Conservation (phyloP, 768 basidiomycete species). For the Collybia sordida region DNA sequence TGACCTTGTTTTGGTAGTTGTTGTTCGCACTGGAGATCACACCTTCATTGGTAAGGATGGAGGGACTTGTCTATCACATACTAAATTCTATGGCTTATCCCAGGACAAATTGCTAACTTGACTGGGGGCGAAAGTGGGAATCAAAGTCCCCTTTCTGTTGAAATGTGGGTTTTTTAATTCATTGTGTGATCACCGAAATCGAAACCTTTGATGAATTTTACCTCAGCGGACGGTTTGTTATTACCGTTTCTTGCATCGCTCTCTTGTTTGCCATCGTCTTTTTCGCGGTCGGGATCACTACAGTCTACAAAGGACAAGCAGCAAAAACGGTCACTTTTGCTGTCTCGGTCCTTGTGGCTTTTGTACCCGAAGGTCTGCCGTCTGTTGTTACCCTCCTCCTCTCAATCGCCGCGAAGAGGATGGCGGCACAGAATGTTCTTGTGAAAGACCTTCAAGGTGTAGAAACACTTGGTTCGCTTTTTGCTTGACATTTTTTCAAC, state of each 20-base stretch:
- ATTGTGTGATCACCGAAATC: neutral
- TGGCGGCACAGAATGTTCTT: conserved; percentile 71
- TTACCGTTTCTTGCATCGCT: conserved; percentile 61
- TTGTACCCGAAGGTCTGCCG: conserved; percentile 63
- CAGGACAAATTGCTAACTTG: conserved; percentile 67
- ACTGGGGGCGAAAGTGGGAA: conserved; percentile 66
- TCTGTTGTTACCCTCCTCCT: conserved; percentile 67
- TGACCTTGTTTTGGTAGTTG: conserved; percentile 35
- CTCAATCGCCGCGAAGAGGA: conserved; percentile 69
- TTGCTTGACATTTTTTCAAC: conserved; percentile 34
- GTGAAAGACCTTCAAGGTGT: conserved; percentile 75
- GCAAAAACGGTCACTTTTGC: conserved; percentile 62
- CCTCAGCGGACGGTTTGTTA: conserved; percentile 55
- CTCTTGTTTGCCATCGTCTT: conserved; percentile 62
- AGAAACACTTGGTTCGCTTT: conserved; percentile 56
- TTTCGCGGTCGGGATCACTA: conserved; percentile 65
- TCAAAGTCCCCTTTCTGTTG: conserved; percentile 62
- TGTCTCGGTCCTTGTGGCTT: conserved; percentile 60
- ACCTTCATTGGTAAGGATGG: conserved; percentile 54
- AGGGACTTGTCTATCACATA: neutral
- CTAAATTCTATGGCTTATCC: conserved; percentile 5
- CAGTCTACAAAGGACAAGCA: conserved; percentile 62
- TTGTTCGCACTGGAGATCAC: conserved; percentile 65
- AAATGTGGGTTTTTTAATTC: conserved; percentile 49
- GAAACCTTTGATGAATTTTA: neutral